Percentiles rank a stretch among this genome's conserved stretches.
These are phyloP conservation scores for Colletotrichum neosansevieriae DNA, from an alignment of 2,329 filamentous ascomycete species.

Conservation along the genomic window DNA sequence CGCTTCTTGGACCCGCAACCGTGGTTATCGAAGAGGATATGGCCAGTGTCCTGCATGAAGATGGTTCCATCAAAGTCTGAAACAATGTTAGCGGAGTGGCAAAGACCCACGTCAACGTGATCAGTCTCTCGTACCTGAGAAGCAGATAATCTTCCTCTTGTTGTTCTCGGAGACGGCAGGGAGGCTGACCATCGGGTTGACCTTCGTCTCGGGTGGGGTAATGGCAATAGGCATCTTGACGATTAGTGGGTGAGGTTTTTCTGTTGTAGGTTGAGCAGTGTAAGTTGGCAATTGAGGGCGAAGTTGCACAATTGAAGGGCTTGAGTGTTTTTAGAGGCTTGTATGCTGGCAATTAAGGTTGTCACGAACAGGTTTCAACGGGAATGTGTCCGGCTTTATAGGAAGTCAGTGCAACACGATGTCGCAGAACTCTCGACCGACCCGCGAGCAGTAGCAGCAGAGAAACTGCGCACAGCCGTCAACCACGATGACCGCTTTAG, in stretches of 20 bases:
- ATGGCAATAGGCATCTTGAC: conserved; percentile 55
- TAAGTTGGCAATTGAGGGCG: not conserved
- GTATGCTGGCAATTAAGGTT: conserved; percentile 15
- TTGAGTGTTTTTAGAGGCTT: not conserved
- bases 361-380: conserved; percentile 32
- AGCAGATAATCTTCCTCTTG: conserved; percentile 69
- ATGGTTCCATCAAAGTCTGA: conserved; percentile 79
- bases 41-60: conserved; percentile 78
- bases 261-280: not conserved
- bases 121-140: conserved; percentile 59
- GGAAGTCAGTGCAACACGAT: conserved; percentile 35
- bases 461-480: conserved; percentile 13
- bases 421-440: conserved; percentile 29
- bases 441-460: conserved; percentile 32
- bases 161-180: conserved; percentile 48
- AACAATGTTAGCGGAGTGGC: conserved; percentile 36
- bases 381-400: conserved; percentile 34
- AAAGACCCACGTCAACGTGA: not conserved
- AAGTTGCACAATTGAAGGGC: not conserved
- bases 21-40: conserved; percentile 75
- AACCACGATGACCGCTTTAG: conserved; percentile 32
- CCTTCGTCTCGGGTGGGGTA: conserved; percentile 50
- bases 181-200: conserved; percentile 40
- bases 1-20: conserved; percentile 71
- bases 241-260: conserved; percentile 5